Conservation (phyloP, 2,329 filamentous ascomycete species). For the Sclerotinia subarctica region DNA sequence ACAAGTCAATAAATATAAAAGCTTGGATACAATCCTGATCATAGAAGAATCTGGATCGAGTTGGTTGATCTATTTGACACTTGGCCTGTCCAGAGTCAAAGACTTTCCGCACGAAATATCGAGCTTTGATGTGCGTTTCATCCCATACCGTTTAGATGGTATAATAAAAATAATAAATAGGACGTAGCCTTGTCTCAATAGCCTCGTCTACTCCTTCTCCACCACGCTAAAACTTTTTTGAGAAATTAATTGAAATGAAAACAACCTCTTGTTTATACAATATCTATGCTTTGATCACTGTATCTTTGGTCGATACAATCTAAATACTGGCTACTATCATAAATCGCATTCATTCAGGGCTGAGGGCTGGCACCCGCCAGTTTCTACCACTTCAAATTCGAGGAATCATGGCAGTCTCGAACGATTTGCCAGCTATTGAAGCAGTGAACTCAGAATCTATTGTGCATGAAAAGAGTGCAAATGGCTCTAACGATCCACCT, state of each 20-base stretch:
- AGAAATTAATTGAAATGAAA: background rate
- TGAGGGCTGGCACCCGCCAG: constrained; percentile 37
- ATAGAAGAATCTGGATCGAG: constrained; percentile 2
- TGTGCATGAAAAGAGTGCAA: constrained; percentile 5
- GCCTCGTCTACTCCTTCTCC: background rate
- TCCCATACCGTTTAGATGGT: background rate
- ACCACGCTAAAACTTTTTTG: constrained; percentile 9
- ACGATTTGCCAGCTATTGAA: constrained; percentile 21
- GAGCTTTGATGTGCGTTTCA: constrained; percentile 8
- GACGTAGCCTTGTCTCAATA: background rate
- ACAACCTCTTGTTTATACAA: background rate
- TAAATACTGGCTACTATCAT: constrained; percentile 29
- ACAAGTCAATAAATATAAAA: constrained; percentile 13
- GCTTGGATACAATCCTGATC: constrained; percentile 20
- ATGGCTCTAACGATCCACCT: background rate
- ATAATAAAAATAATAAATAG: background rate
- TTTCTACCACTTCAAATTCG: constrained; percentile 20
- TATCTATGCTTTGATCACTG: background rate
- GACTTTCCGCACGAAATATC: background rate
- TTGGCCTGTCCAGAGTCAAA: background rate
- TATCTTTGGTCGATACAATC: background rate
- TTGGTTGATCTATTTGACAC: background rate
- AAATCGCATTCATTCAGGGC: constrained; percentile 21
- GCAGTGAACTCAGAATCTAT: background rate
- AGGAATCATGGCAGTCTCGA: constrained; percentile 27